Percentiles rank a stretch among this genome's conserved stretches.
phyloP scores from a whole-genome alignment of 768 basidiomycete genomes.

The Russula sp. region DNA sequence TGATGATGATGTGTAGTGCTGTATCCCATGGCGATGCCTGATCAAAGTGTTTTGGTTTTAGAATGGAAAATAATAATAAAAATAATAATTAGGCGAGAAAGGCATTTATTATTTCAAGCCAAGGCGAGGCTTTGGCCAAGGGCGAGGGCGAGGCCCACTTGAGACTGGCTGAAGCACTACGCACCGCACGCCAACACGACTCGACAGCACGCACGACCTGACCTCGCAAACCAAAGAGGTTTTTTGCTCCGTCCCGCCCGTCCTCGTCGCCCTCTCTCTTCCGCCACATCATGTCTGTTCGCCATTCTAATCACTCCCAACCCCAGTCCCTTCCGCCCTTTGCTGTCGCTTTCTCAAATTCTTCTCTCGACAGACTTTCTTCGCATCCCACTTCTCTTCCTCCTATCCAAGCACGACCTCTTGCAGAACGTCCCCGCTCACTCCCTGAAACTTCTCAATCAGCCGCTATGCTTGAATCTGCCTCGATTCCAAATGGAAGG shows the following conservation, averaged over 20 bases:
- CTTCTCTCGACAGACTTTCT: slow-evolving; percentile 45
- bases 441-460: slow-evolving; percentile 22
- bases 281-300: slow-evolving; percentile 22
- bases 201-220: not conserved
- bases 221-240: not conserved
- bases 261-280: not conserved
- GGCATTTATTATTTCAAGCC: not conserved
- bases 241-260: not conserved
- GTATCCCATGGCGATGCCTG: no score
- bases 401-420: slow-evolving; percentile 49
- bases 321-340: slow-evolving; percentile 69
- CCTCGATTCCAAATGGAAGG: slow-evolving; percentile 22
- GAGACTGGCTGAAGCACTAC: no score
- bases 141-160: no score
- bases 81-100: not conserved
- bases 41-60: no score
- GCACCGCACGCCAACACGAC: no score
- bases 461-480: slow-evolving; percentile 14
- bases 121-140: not conserved
- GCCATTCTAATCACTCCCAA: slow-evolving; percentile 40
- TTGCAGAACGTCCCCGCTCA: slow-evolving; percentile 24
- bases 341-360: slow-evolving; percentile 61
- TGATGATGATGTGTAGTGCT: not conserved
- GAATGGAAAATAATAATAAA: not conserved
- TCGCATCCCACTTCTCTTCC: slow-evolving; percentile 50